A percentile compares a stretch with the other conserved stretches of the same genome.
Evolutionary conservation across 2,329 filamentous ascomycete species (phyloP).

Genomic region (Monosporascus sp.): DNA sequence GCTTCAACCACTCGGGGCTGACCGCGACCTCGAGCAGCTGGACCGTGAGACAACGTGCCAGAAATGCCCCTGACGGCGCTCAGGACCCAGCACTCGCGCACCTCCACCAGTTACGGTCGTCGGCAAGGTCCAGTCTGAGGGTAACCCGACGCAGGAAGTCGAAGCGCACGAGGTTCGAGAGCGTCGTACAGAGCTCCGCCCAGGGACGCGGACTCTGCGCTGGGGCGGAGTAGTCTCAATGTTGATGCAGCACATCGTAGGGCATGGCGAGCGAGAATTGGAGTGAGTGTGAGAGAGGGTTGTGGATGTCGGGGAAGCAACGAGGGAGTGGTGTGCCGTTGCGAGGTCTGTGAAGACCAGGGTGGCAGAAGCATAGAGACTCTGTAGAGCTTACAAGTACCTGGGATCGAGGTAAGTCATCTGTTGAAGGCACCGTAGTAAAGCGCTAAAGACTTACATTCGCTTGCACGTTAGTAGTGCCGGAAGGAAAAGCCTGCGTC

Average conservation of each 20-base stretch:
- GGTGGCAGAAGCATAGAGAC: slow-evolving; percentile 13
- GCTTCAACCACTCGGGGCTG: slow-evolving; percentile 6
- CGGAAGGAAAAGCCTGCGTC: slow-evolving; percentile 12
- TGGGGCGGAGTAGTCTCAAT: slow-evolving; percentile 1
- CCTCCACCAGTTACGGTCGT: slow-evolving; percentile 15
- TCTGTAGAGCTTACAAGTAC: slow-evolving; percentile 11
- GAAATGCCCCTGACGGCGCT: slow-evolving; percentile 12
- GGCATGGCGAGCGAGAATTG: slow-evolving; percentile 14
- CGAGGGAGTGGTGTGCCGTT: slow-evolving; percentile 11
- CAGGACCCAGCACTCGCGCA: slow-evolving; percentile 18
- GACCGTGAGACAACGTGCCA: slow-evolving; percentile 12
- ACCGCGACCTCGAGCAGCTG: slow-evolving; percentile 14
- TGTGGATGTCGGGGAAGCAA: slow-evolving; percentile 3
- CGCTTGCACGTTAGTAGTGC: slow-evolving; percentile 13
- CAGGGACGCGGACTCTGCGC: slow-evolving; percentile 3
- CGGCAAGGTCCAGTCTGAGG: slow-evolving; percentile 14
- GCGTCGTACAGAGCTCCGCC: slow-evolving; percentile 13
- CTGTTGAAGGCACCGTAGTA: background rate
- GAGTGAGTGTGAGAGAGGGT: slow-evolving; percentile 8
- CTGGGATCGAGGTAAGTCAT: slow-evolving; percentile 1
- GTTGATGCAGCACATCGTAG: slow-evolving; percentile 13
- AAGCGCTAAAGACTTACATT: slow-evolving; percentile 10
- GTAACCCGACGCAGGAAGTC: slow-evolving; percentile 8
- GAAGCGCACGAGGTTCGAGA: slow-evolving; percentile 17
- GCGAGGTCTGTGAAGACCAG: slow-evolving; percentile 15